Base-by-base conservation (phyloP, 257 asterid species). In the Jaltomata sinuosa region DNA sequence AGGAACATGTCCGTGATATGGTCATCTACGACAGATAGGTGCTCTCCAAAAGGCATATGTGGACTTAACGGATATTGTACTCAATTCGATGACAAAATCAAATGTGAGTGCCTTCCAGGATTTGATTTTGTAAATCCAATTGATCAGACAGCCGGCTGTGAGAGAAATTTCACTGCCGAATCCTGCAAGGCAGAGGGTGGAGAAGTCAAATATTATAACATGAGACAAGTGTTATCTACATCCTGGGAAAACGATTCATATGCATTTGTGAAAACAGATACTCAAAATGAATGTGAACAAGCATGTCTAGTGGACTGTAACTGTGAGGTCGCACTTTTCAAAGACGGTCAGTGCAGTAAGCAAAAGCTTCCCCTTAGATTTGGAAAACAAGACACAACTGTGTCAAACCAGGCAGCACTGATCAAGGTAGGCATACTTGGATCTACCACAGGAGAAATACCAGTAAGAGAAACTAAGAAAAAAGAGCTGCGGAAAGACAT, bases 291-390 rank as follows among this genome's bases (percentile, higher is more conserved):
- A 3, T 91, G 96, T 54, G 45, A 8, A 15, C 53, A 57, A 5
- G 88, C 89, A 0, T 92, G 96, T 84, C 81, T 85, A 0, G 83
- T 84, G 11, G 94, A 92, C 83, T 92, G 94, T 52, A 89, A 86
- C 18, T 90, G 96, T 47, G 93, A 90, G 11, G 90, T 67, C 2
- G 93, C 93, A n/a, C 25, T 87, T 29, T 89, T 74, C 62, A 50
- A 36, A 8, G 79, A 84, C 21, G 32, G 86, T 0, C 11, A 5
- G 8, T 92, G 96, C 81, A 40, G 34, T 19, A 92, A 87, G 88
- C 91, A 92, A 53, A 85, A 84, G 88, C 87, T 91, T 11, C 96
- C 96, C 1, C 38, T 92, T n/a, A 83, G 84, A 40, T 91, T 21
- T 19, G 94, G 94, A 14, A 88, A 89, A 31, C 68, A 85, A 80